Evolutionary conservation across 768 basidiomycete genomes (phyloP).

Genomic region (Mycena maculata): DNA sequence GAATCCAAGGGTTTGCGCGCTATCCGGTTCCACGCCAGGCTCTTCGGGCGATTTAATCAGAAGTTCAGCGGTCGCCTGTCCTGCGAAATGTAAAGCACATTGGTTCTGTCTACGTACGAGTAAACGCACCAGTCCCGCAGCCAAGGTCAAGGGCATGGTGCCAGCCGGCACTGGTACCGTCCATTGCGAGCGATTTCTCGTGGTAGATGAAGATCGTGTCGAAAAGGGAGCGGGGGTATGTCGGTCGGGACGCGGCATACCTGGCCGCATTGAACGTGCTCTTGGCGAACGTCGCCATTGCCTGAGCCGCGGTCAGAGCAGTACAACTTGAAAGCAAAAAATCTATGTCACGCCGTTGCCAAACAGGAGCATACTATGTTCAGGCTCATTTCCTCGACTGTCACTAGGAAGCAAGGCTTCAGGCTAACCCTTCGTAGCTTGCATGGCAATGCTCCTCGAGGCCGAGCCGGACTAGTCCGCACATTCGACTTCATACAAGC

Average conservation of each 20-base stretch:
- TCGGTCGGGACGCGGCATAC: constrained; percentile 79
- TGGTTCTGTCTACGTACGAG: not conserved
- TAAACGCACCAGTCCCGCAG: constrained; percentile 79
- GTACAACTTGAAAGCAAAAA: not conserved
- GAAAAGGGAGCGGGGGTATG: constrained; percentile 76
- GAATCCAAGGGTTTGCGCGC: constrained; percentile 63
- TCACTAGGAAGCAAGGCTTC: not conserved
- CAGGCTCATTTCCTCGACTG: not conserved
- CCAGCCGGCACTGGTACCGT: constrained; percentile 50
- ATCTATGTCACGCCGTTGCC: too few species aligned
- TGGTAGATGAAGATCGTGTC: constrained; percentile 74
- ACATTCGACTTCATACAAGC: too few species aligned
- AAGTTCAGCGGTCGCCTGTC: constrained; percentile 31
- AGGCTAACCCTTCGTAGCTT: not conserved
- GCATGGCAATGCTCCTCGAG: not conserved
- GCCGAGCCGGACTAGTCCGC: too few species aligned
- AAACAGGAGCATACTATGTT: not conserved
- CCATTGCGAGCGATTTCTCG: constrained; percentile 24
- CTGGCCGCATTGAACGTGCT: constrained; percentile 71
- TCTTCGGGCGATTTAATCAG: not conserved
- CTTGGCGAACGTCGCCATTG: constrained; percentile 84
- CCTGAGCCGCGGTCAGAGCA: not conserved
- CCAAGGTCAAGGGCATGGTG: constrained; percentile 79
- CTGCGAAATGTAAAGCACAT: not conserved
- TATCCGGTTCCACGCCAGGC: constrained; percentile 61